Base-by-base conservation (phyloP, 306 rosid species). In the Arachis hypogaea region DNA sequence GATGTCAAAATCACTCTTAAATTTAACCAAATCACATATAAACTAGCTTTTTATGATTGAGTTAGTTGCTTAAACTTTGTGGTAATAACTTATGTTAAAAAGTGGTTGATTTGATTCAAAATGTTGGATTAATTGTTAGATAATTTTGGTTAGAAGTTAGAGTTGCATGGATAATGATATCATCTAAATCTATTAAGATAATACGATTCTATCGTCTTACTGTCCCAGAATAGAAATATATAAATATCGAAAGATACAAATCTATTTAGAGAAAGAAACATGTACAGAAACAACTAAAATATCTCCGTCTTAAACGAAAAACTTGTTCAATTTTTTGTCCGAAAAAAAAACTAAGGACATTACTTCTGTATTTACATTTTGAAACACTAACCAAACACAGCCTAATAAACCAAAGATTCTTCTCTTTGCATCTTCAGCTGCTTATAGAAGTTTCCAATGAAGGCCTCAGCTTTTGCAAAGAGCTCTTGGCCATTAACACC, bases 341-440 rank as follows among this genome's bases (percentile, higher is more conserved):
- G 38, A 33, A 33, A 33, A 30, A 30, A 33, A 33, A 33, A 33
- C 38, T 33, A 33, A 33, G 38, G 38, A 33, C 38, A 33, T 33
- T 33, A 33, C 38, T 33, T 33, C 38, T 33, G 38, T 33, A 33
- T 33, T 33, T 33, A 4, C 38, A 33, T 33, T 33, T 33, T 33
- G 2, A 33, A 2, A 33, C 38, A 33, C 4, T 4, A 33, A 33
- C 3, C 3, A 33, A 33, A 33, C 38, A 33, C 38, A 33, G 38
- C 63, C 43, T 83, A 83, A 75, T 82, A 85, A 69, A 69, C 68
- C 90, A 81, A 83, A 44, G 86, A 83, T 14, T 92, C 90, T 49
- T 90, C 97, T 73, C 89, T 86, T 77, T 89, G 97, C 92, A 86
- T 93, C 93, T 87, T 83, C 83, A 90, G 60, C 79, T 93, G 97